Percentiles rank a stretch among this genome's conserved stretches.
Conservation (phyloP, 495 filamentous ascomycete genomes). For the Penicillium egyptiacum region DNA sequence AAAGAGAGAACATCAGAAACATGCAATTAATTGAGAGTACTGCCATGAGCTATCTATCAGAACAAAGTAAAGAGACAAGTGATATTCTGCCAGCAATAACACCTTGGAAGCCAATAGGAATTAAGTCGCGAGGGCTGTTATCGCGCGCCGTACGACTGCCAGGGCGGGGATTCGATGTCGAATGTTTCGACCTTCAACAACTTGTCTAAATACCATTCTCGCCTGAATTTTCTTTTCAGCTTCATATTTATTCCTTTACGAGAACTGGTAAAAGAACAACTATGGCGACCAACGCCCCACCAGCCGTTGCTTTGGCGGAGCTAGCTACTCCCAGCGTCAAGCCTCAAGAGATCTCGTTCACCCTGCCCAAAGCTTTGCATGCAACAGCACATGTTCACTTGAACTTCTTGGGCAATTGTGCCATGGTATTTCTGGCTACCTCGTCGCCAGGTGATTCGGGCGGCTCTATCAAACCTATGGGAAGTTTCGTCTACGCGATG, state of each 20-base stretch:
- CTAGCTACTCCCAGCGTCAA: constrained; percentile 34
- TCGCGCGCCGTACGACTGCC: not conserved
- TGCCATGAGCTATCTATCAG: not conserved
- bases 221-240: not conserved
- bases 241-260: not conserved
- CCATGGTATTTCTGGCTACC: constrained; percentile 75
- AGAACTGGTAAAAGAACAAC: constrained; percentile 1
- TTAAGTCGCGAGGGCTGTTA: not conserved
- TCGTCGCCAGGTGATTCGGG: constrained; percentile 58
- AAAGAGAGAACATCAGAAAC: not conserved
- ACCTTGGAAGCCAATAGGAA: not conserved
- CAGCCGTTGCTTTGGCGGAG: constrained; percentile 22
- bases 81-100: constrained; percentile 2
- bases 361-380: constrained; percentile 71
- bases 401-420: constrained; percentile 62
- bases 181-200: not conserved
- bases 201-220: not conserved
- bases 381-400: constrained; percentile 80
- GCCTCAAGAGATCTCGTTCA: constrained; percentile 69
- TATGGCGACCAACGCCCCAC: constrained; percentile 13
- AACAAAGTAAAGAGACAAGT: not conserved
- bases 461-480: constrained; percentile 43
- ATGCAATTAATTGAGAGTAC: not conserved
- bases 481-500: constrained; percentile 87
- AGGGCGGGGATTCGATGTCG: constrained; percentile 6